Evolutionary conservation across 768 basidiomycete species (phyloP), one percentile per base, ranked within the genome.

Genomic region (Kwoniella botswanensis): DNA sequence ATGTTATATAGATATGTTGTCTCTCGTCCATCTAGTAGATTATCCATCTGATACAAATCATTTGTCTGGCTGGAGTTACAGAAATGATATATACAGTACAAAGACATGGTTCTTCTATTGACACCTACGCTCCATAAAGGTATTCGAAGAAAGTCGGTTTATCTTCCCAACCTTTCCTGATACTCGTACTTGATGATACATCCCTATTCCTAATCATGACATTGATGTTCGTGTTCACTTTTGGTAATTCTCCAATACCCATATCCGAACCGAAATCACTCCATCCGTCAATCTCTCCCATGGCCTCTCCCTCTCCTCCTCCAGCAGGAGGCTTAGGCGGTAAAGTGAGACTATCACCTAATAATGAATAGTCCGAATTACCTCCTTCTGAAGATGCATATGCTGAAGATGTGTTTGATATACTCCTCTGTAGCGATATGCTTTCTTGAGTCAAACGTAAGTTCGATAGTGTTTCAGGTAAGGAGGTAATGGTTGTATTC

Each of bases 131-230:
- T 3, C 81, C 82, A 65, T 81, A 83, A 2, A 83, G 71, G 67
- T 81, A 83, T 55, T 83, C 82, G 44, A 83, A 82, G 72, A 83
- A 83, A 18, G 76, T 76, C 44, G 78, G 75, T 64, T 79, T 81
- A 54, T 76, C 78, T 62, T 76, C 74, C 74, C 78, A 76, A 1
- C 64, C 73, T 43, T 52, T 60, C 52, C 29, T 57, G 18, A 22
- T 46, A 52, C 44, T 46, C 35, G 64, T 67, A 58, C 61, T 57
- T n/a, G 66, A n/a, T 42, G 17, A 22, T 43, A 59, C 35, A 63
- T 29, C 21, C 52, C 56, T 66, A 22, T 56, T 66, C 22, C 67
- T 58, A 44, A 35, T 35, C 35, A 35, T 35, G 35, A 58, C 42
- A 65, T 35, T 26, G 10, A 17, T 46, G 13, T 55, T 24, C n/a